Base-by-base conservation (phyloP, 495 filamentous ascomycete genomes). In the Hypoxylon crocopeplum region DNA sequence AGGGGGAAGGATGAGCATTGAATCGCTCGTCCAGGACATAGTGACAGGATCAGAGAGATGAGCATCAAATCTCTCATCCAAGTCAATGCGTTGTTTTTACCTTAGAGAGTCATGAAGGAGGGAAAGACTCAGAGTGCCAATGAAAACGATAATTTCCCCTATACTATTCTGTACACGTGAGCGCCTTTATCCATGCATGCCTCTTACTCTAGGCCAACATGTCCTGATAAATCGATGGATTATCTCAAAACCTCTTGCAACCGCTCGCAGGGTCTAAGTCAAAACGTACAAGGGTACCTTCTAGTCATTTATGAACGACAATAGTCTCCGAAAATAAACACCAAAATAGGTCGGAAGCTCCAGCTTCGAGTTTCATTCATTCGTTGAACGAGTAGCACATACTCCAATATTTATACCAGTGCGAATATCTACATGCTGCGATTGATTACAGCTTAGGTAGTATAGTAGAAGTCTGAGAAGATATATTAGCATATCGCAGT, bases 391-490 rank as follows among this genome's bases (percentile, higher is more conserved):
- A 38, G 20, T 22, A 37, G 20, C 19, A n/a, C 12, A n/a, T 48
- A 37, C 30, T 13, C 55, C 15, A 24, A 40, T 33, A 22, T 17
- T 11, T 2, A 12, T 11, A 3, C 17, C n/a, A 7, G 12, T 20
- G n/a, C 5, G 10, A 5, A 13, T 30, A 2, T 30, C 3, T 17
- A 37, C 45, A 38, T 17, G 1, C 3, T 5, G 3, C 6, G 10
- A 2, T 13, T 2, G 17, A 15, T 11, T 7, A 0, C 13, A 17
- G 7, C 20, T 59, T 56, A 64, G 10, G 37, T 24, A 7, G 49
- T 59, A 39, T 64, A 64, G 45, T 39, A 64, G 29, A 64, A 64
- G 32, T 64, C 61, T 64, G n/a, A 24, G 10, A 27, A 8, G 1
- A 22, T 8, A 1, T 17, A 39, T 56, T 36, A 62, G 59, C 21